phyloP scores from a whole-genome alignment of 2,329 filamentous ascomycete genomes.

The Xylaria digitata region DNA sequence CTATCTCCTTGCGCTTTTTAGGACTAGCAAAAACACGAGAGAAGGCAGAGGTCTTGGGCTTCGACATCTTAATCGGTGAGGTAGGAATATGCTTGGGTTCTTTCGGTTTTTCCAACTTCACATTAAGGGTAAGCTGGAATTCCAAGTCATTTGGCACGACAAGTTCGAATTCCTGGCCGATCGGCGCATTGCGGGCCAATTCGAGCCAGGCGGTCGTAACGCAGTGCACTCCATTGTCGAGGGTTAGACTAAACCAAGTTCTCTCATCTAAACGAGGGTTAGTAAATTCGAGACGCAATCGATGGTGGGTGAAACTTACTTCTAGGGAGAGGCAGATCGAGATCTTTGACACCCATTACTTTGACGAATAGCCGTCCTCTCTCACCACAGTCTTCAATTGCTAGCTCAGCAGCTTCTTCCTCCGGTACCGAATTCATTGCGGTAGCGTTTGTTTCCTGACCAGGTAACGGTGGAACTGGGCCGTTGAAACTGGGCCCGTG shows the following conservation, averaged over 20 bases:
- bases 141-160: constrained; percentile 98
- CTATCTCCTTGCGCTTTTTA: constrained; percentile 95
- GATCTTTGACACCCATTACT: constrained; percentile 96
- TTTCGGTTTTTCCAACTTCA: constrained; percentile 87
- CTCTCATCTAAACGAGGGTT: constrained; percentile 73
- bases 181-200: constrained; percentile 88
- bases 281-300: constrained; percentile 21
- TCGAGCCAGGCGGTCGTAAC: constrained; percentile 97
- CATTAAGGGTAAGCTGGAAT: constrained; percentile 96
- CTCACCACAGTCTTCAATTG: constrained; percentile 82
- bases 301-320: constrained; percentile 67
- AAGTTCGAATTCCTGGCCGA: constrained; percentile 97
- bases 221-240: constrained; percentile 98
- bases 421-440: constrained; percentile 75
- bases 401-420: constrained; percentile 69
- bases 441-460: constrained; percentile 83
- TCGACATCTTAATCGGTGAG: constrained; percentile 71
- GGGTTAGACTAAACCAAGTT: constrained; percentile 92
- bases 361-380: constrained; percentile 95
- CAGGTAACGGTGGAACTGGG: constrained; percentile 83
- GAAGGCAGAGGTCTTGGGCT: constrained; percentile 86
- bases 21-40: constrained; percentile 93
- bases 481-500: constrained; percentile 62
- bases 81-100: constrained; percentile 61
- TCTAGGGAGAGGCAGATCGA: constrained; percentile 89